Evolutionary conservation across 2,329 filamentous ascomycete species (phyloP).

Genomic region (Microdochium paspali): DNA sequence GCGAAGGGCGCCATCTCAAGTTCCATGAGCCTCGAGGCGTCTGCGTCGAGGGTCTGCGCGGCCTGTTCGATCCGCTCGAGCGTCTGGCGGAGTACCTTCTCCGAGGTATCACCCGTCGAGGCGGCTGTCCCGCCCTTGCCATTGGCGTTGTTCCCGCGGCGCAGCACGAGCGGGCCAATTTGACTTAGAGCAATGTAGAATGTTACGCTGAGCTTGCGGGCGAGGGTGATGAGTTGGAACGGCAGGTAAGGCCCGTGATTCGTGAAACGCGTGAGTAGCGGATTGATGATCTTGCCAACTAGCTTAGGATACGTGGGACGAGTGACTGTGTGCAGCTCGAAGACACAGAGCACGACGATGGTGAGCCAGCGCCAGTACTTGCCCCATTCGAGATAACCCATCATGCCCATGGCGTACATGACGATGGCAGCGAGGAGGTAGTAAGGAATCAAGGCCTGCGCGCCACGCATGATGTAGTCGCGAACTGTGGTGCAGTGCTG

Average conservation of each 20-base stretch:
- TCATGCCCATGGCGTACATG: conserved; percentile 51
- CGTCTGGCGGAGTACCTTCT: conserved; percentile 47
- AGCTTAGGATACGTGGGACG: conserved; percentile 40
- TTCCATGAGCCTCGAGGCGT: conserved; percentile 60
- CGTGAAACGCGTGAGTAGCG: conserved; percentile 25
- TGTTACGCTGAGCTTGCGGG: conserved; percentile 67
- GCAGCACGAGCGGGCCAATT: conserved; percentile 56
- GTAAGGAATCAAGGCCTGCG: conserved; percentile 47
- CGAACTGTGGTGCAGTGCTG: conserved; percentile 55
- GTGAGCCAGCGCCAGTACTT: conserved; percentile 57
- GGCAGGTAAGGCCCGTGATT: conserved; percentile 60
- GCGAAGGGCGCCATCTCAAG: conserved; percentile 76
- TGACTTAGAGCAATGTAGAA: conserved; percentile 78
- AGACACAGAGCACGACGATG: conserved; percentile 39
- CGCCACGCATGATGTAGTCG: conserved; percentile 63
- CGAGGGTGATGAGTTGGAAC: conserved; percentile 72
- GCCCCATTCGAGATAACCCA: conserved; percentile 61
- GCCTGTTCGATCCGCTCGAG: conserved; percentile 58
- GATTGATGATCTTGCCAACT: conserved; percentile 34
- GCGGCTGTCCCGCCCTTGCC: conserved; percentile 17
- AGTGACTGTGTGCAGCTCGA: conserved; percentile 48
- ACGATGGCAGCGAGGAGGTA: conserved; percentile 47
- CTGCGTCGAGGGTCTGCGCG: conserved; percentile 52
- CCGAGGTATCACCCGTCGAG: conserved; percentile 24
- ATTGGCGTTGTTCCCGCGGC: conserved; percentile 10